Conservation (phyloP, 1,139 yeast species). For the Pichia sp. region DNA sequence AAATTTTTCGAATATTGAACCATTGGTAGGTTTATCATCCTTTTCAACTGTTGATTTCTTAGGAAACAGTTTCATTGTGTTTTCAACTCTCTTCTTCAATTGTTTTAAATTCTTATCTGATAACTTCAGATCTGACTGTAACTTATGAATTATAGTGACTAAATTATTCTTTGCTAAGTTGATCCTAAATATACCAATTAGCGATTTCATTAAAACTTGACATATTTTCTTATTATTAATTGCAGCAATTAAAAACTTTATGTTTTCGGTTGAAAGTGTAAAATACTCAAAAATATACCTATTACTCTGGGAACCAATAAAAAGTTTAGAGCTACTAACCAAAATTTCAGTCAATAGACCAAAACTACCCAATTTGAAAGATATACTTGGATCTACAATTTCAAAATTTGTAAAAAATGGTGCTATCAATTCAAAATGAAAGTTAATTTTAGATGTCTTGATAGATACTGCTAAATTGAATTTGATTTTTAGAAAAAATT, state of each 20-base stretch:
- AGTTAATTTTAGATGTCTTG: constrained; percentile 11
- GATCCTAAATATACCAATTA: constrained; percentile 18
- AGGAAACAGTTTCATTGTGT: neutral
- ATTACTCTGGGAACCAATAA: constrained; percentile 13
- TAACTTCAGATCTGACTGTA: constrained; percentile 11
- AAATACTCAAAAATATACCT: constrained; percentile 14
- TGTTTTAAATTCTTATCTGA: neutral
- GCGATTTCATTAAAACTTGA: constrained; percentile 10
- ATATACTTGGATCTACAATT: constrained; percentile 13
- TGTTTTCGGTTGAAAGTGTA: constrained; percentile 12
- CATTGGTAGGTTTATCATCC: too few relatives aligned
- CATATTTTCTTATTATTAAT: neutral
- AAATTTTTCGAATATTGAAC: neutral
- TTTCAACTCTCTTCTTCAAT: constrained; percentile 1
- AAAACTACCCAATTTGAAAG: constrained; percentile 10
- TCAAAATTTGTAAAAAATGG: constrained; percentile 19
- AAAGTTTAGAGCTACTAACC: constrained; percentile 2
- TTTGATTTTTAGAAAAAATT: constrained; percentile 5
- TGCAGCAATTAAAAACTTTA: constrained; percentile 1
- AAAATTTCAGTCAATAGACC: constrained; percentile 6
- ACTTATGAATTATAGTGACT: constrained; percentile 14
- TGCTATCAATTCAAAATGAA: constrained; percentile 19
- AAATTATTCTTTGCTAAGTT: constrained; percentile 21
- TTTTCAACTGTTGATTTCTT: neutral
- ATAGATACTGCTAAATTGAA: constrained; percentile 13